Evolutionary conservation across 192 early-diverging fungal species (phyloP).

Genomic region (Backusella westeae): DNA sequence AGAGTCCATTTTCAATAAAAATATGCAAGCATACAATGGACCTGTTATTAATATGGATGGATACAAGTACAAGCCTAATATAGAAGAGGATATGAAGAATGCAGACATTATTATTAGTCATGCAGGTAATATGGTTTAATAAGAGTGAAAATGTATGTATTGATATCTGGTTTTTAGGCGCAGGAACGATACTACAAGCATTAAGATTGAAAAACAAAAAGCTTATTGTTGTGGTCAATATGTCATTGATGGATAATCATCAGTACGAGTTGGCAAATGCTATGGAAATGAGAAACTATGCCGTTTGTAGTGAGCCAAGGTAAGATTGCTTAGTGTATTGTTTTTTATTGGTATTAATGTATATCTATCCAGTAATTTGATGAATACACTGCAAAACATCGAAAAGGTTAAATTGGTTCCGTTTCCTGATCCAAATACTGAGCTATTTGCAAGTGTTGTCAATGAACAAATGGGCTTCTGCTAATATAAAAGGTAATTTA

Average conservation of each 20-base stretch:
- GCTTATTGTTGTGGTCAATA: constrained; percentile 76
- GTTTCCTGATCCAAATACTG: constrained; percentile 2
- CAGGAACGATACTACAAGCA: constrained; percentile 86
- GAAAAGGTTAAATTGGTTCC: not conserved
- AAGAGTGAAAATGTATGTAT: not conserved
- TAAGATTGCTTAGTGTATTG: constrained; percentile 7
- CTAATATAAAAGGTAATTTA: not conserved
- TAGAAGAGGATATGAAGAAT: constrained; percentile 52
- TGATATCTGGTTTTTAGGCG: constrained; percentile 37
- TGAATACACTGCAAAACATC: not conserved
- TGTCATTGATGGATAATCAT: constrained; percentile 80
- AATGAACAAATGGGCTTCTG: not conserved
- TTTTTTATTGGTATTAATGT: not conserved
- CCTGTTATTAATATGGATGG: constrained; percentile 37
- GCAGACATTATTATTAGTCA: constrained; percentile 83
- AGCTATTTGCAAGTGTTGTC: constrained; percentile 2
- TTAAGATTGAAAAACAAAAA: constrained; percentile 57
- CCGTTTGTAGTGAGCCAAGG: constrained; percentile 46
- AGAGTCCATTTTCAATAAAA: constrained; percentile 22
- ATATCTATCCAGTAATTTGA: not conserved
- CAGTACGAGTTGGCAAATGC: constrained; percentile 79
- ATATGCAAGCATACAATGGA: constrained; percentile 6
- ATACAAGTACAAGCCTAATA: constrained; percentile 56
- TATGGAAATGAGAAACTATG: constrained; percentile 54
- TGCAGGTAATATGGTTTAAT: constrained; percentile 49